phyloP scores from a whole-genome alignment of 495 filamentous ascomycete species.

The Trichoderma virens region DNA sequence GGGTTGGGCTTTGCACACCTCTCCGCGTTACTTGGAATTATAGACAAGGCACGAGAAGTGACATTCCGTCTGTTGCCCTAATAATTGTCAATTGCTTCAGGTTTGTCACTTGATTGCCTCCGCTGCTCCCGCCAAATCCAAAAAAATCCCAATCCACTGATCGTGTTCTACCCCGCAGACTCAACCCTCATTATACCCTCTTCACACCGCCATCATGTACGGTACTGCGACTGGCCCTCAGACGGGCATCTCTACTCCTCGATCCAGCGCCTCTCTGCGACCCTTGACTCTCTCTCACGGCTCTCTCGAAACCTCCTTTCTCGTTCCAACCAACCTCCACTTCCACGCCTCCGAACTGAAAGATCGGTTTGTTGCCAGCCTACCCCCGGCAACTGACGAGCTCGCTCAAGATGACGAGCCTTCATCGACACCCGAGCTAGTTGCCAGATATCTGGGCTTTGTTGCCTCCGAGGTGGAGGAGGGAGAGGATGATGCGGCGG shows the following conservation, averaged over 20 bases:
- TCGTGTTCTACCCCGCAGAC: constrained; percentile 1
- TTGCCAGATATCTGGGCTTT: constrained; percentile 85
- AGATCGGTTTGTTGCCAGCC: constrained; percentile 72
- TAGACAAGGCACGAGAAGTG: neutral
- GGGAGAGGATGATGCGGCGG: constrained; percentile 81
- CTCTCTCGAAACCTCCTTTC: constrained; percentile 88
- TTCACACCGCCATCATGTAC: constrained; percentile 57
- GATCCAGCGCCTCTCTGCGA: constrained; percentile 78
- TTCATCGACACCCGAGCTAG: constrained; percentile 82
- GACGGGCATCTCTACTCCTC: constrained; percentile 91
- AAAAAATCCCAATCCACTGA: neutral
- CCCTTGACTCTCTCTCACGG: constrained; percentile 86
- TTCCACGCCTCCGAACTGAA: constrained; percentile 92
- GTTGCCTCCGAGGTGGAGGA: constrained; percentile 78
- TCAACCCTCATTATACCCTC: constrained; percentile 6
- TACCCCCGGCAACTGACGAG: constrained; percentile 90
- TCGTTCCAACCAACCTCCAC: constrained; percentile 88
- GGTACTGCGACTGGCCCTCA: constrained; percentile 73
- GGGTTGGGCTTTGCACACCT: constrained; percentile 6
- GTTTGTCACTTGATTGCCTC: neutral
- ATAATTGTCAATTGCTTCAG: neutral
- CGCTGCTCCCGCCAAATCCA: neutral
- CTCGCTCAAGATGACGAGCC: constrained; percentile 96
- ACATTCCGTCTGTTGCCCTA: neutral
- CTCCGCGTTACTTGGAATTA: neutral